These are phyloP conservation scores for Dichomitus squalens DNA, from an alignment of 1,284 basidiomycete species.

Conservation along the genomic window DNA sequence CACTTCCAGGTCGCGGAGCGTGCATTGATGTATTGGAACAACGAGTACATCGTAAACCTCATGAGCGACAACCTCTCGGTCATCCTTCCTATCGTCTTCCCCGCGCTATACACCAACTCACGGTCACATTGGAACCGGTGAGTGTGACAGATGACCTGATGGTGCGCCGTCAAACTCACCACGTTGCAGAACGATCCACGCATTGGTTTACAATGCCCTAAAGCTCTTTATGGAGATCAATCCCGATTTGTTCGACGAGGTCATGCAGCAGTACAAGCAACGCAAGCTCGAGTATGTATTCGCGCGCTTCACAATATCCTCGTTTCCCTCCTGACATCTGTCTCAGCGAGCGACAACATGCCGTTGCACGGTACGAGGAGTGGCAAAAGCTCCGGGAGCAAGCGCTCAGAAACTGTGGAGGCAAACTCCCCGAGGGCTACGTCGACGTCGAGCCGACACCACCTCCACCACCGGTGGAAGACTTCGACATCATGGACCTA, in stretches of 20 bases:
- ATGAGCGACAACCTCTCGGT: constrained; percentile 95
- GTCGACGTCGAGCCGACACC: constrained; percentile 66
- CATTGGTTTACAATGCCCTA: constrained; percentile 98
- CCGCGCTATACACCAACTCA: constrained; percentile 96
- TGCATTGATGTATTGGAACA: constrained; percentile 96
- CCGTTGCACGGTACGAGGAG: constrained; percentile 77
- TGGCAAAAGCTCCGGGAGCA: constrained; percentile 82
- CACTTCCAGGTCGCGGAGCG: constrained; percentile 99
- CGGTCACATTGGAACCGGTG: constrained; percentile 98
- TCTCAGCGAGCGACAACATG: constrained; percentile 80
- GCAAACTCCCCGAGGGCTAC: constrained; percentile 68
- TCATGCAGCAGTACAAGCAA: constrained; percentile 93
- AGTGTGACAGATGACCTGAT: constrained; percentile 33
- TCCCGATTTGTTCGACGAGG: constrained; percentile 92
- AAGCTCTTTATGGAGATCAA: constrained; percentile 99
- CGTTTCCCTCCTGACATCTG: background rate
- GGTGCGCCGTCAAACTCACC: background rate
- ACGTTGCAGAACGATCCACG: constrained; percentile 88
- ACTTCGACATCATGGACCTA: constrained; percentile 82
- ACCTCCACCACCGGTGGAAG: constrained; percentile 80
- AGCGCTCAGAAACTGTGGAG: constrained; percentile 71
- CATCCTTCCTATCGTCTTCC: constrained; percentile 96
- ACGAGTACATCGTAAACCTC: constrained; percentile 99
- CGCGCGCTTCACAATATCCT: constrained; percentile 18
- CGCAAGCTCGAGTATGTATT: constrained; percentile 76